phyloP scores from a whole-genome alignment of 768 basidiomycete species.

The Saitozyma sp. region DNA sequence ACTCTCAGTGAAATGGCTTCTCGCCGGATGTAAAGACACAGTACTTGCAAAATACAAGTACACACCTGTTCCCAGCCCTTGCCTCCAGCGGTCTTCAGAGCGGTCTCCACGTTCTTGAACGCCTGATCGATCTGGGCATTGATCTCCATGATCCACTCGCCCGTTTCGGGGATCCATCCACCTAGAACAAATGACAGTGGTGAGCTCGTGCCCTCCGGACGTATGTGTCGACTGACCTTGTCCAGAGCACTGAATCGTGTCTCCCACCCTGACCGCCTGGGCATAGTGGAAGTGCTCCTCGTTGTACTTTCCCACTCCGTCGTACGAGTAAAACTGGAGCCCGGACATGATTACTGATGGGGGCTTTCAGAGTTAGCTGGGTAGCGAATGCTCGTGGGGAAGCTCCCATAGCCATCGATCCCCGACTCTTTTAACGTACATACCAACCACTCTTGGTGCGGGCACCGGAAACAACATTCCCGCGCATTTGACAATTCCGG shows the following conservation, averaged over 20 bases:
- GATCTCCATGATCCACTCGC: slow-evolving; percentile 13
- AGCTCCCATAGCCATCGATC: no score
- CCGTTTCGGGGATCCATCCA: slow-evolving; percentile 16
- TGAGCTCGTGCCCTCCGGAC: background rate
- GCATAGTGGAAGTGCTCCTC: background rate
- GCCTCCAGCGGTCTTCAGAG: slow-evolving; percentile 20
- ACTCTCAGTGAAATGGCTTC: background rate
- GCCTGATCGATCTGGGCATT: slow-evolving; percentile 23
- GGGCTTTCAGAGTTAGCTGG: no score
- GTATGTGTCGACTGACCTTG: slow-evolving; percentile 15
- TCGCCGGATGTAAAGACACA: no score
- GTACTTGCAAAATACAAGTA: background rate
- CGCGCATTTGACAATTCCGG: no score
- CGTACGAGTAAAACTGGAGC: slow-evolving; percentile 11
- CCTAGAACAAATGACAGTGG: slow-evolving; percentile 8
- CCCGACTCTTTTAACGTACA: no score
- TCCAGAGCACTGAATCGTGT: slow-evolving; percentile 14
- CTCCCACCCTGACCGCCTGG: slow-evolving; percentile 17
- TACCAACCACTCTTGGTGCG: no score
- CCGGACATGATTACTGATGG: slow-evolving; percentile 8
- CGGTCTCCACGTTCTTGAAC: slow-evolving; percentile 25
- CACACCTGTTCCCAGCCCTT: slow-evolving; percentile 28
- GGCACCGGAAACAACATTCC: no score
- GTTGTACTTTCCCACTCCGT: slow-evolving; percentile 1
- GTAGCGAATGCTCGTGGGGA: no score